Base-by-base conservation (phyloP, 208 protist species). In the Trichomonas vaginalis region DNA sequence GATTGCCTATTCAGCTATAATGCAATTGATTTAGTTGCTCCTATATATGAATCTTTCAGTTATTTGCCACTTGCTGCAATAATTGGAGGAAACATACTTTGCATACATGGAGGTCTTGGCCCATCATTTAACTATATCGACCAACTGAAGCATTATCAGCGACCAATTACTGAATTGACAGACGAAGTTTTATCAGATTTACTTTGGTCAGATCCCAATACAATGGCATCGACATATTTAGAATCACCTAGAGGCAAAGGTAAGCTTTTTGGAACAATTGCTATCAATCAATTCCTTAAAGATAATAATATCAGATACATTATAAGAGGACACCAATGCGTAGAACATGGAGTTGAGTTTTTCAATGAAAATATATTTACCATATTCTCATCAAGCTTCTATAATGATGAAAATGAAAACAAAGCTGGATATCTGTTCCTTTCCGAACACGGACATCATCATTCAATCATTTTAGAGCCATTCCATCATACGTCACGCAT, bases 241-340 rank as follows among this genome's bases (percentile, higher is more conserved):
- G 87, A 99, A 42, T 98, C 97, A 47, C 98, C 98, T 45, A 97
- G 99, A 83, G 99, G 99, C 56, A 99, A 99, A 35, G 99, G 99
- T 4, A 99, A 98, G 96, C 97, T 99, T 37, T 99, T 99, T 97
- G 99, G 99, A 87, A 98, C 97, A 46, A 98, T 99, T 96, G 98
- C 99, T 0, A 98, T 99, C 12, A 46, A 62, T 62, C 96, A 97
- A 80, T 99, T 99, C 97, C 4, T 86, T 37, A 86, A 86, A 86
- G 79, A 8, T 8, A 56, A 56, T 56, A 56, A 56, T 56, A 56
- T 56, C 15, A 8, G 49, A 56, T 56, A 21, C 8, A 56, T 56
- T 15, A 15, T 56, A 15, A 21, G 49, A 21, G 49, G 49, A 56
- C 49, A 56, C 15, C 49, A 56, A 56, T 56, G 49, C 15, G 15